These are phyloP conservation scores for Fusarium caatingaense DNA, from an alignment of 2,329 filamentous ascomycete genomes.

Conservation along the genomic window DNA sequence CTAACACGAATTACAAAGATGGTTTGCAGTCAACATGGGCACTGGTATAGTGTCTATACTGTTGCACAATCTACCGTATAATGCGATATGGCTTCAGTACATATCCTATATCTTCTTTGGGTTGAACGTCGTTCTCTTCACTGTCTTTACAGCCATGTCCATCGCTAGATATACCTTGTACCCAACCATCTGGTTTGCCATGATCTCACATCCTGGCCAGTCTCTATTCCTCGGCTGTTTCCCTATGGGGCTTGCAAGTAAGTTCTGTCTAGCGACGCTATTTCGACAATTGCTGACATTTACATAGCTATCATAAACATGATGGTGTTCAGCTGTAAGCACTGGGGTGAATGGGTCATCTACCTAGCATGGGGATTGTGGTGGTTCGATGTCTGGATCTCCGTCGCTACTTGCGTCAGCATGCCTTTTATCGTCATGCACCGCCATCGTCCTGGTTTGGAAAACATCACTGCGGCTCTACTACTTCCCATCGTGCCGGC, in stretches of 20 bases:
- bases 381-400: constrained; percentile 67
- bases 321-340: constrained; percentile 69
- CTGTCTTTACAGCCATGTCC: constrained; percentile 64
- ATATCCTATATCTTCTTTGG: constrained; percentile 70
- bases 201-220: constrained; percentile 75
- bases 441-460: constrained; percentile 59
- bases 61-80: constrained; percentile 71
- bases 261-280: constrained; percentile 13
- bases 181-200: constrained; percentile 72
- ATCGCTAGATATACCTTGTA: constrained; percentile 72
- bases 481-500: constrained; percentile 75
- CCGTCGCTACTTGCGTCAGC: constrained; percentile 64
- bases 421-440: constrained; percentile 68
- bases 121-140: constrained; percentile 69
- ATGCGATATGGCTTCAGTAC: constrained; percentile 67
- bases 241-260: constrained; percentile 74
- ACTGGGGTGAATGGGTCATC: constrained; percentile 70
- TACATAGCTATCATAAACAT: constrained; percentile 69
- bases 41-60: constrained; percentile 75
- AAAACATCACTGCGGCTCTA: constrained; percentile 72
- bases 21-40: constrained; percentile 73
- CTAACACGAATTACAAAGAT: constrained; percentile 51
- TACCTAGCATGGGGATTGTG: constrained; percentile 67
- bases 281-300: constrained; percentile 11
- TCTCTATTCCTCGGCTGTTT: constrained; percentile 76